Evolutionary conservation across 2,329 filamentous ascomycete species (phyloP), one percentile per base, ranked within the genome.

Genomic region (Xylaria sp.): DNA sequence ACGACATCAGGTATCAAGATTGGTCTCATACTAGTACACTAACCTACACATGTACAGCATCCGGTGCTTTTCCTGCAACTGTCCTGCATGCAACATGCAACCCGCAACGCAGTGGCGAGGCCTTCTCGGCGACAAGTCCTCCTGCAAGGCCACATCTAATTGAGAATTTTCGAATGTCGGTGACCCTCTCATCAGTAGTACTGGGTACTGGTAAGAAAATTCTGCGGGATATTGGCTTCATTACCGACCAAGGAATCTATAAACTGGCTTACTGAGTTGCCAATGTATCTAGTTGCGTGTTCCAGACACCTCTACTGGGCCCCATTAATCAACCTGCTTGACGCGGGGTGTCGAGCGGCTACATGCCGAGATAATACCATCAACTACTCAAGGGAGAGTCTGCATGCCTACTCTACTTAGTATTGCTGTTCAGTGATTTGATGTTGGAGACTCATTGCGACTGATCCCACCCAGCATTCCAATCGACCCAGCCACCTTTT

Each of bases 21-120:
- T 34, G 63, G 63, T 46, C 23, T 39, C 6, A 18, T 41, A n/a
- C n/a, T n/a, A 44, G 4, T 13, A 44, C 34, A 37, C 34, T 37
- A 37, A 8, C 34, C 34, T 44, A 44, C 34, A 15, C 28, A 28
- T 28, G 28, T 25, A 52, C 48, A 39, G 20, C 37, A 55, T 55
- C 37, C 28, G 23, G 37, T 60, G 56, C 63, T 54, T 54, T 65
- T 44, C 25, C 25, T 52, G 50, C 50, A 31, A 31, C 25, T 52
- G 25, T 65, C 56, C 54, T 54, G 25, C 23, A 52, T 46, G 48
- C 55, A 52, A 48, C 46, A 46, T 44, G 39, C 39, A 44, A 44
- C 18, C 5, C 41, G 48, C 55, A 44, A 48, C 46, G 31, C 34
- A 44, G 34, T n/a, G 41, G 20, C 23, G n/a, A 18, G 12, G 20